Conservation (phyloP, 1,284 basidiomycete genomes). For the Austropuccinia psidii region DNA sequence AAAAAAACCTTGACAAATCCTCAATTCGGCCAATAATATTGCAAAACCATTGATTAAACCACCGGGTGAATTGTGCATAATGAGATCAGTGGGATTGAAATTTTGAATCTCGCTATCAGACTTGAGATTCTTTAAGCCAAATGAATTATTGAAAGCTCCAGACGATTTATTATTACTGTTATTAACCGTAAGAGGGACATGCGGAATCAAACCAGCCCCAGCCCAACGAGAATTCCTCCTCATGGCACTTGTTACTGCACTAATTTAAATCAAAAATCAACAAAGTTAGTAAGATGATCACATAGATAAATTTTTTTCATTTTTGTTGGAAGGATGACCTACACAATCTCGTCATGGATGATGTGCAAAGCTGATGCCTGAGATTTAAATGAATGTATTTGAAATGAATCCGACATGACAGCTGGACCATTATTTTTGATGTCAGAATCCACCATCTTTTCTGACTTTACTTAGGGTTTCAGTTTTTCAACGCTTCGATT, state of each 20-base stretch:
- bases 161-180: neutral
- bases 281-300: neutral
- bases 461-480: too few species aligned
- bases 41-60: conserved; percentile 78
- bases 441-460: too few species aligned
- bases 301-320: neutral
- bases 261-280: neutral
- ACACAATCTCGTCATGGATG: conserved; percentile 37
- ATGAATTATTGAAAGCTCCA: neutral
- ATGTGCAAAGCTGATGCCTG: conserved; percentile 25
- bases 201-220: neutral
- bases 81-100: neutral
- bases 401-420: too few species aligned
- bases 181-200: neutral
- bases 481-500: too few species aligned
- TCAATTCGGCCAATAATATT: conserved; percentile 67
- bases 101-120: neutral
- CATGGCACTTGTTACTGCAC: conserved; percentile 34
- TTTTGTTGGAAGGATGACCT: neutral
- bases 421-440: too few species aligned
- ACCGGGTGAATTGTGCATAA: conserved; percentile 32
- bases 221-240: conserved; percentile 27
- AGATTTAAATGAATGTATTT: conserved; percentile 5
- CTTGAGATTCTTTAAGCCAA: conserved; percentile 26
- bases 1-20: conserved; percentile 62